Percentiles rank a stretch among this genome's conserved stretches.
Evolutionary conservation across 75 land plant species (phyloP).

Genomic region (Selaginella moellendorffii): DNA sequence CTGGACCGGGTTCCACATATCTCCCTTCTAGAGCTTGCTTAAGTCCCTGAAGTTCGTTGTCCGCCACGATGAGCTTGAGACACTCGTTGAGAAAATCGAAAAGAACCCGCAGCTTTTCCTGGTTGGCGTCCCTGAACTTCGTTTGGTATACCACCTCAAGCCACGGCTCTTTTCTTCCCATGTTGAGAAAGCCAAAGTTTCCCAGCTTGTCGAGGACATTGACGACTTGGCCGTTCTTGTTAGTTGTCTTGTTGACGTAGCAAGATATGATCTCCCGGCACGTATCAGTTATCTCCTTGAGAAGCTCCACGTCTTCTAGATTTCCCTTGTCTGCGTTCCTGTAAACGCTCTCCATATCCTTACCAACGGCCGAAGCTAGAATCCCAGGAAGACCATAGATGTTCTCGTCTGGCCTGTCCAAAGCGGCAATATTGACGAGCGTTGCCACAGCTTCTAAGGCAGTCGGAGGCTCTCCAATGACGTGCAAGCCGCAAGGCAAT

Average conservation of each 20-base stretch:
- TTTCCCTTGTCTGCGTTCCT: constrained; percentile 79
- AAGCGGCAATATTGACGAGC: constrained; percentile 87
- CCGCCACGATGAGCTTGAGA: constrained; percentile 84
- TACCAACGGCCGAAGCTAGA: constrained; percentile 67
- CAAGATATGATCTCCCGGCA: constrained; percentile 68
- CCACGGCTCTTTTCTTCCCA: constrained; percentile 85
- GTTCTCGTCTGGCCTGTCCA: constrained; percentile 82
- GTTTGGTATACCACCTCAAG: constrained; percentile 62
- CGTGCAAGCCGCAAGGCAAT: constrained; percentile 89
- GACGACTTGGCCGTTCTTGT: constrained; percentile 79
- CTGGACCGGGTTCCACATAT: constrained; percentile 96
- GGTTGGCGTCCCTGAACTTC: constrained; percentile 51
- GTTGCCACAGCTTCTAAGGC: constrained; percentile 98
- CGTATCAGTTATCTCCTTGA: constrained; percentile 71
- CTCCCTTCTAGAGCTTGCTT: constrained; percentile 90
- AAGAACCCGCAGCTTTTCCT: constrained; percentile 50
- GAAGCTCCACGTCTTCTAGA: constrained; percentile 74
- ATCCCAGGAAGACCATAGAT: constrained; percentile 72
- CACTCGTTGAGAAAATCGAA: constrained; percentile 74
- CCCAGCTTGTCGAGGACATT: constrained; percentile 57
- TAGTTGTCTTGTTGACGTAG: constrained; percentile 59
- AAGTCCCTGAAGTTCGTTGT: constrained; percentile 80
- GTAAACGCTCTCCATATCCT: constrained; percentile 86
- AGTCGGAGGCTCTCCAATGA: constrained; percentile 96
- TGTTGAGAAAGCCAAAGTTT: constrained; percentile 42